Evolutionary conservation across 2,329 filamentous ascomycete genomes (phyloP).

Genomic region (Lecanicillium sp.): DNA sequence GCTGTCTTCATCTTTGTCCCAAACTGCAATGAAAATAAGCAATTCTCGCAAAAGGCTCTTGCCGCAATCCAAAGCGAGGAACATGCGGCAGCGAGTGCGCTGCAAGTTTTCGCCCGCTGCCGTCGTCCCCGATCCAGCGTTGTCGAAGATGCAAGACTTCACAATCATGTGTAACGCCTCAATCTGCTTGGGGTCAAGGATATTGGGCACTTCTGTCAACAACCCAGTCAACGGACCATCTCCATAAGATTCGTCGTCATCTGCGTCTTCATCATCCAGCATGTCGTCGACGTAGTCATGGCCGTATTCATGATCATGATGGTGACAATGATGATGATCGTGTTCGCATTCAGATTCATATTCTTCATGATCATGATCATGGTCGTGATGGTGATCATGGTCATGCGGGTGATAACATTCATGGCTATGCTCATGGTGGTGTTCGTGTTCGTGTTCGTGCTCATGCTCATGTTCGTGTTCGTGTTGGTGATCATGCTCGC

Average conservation of each 20-base stretch:
- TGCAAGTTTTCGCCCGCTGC: slow-evolving; percentile 74
- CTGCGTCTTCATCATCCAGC: slow-evolving; percentile 61
- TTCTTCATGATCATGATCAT: slow-evolving; percentile 22
- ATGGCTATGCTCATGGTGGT: slow-evolving; percentile 18
- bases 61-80: slow-evolving; percentile 84
- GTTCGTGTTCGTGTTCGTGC: slow-evolving; percentile 13
- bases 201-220: slow-evolving; percentile 88
- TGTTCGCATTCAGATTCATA: slow-evolving; percentile 26
- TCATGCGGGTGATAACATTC: slow-evolving; percentile 24
- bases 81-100: slow-evolving; percentile 81
- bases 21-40: slow-evolving; percentile 92
- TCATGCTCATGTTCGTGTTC: slow-evolving; percentile 18
- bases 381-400: slow-evolving; percentile 26
- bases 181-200: slow-evolving; percentile 89
- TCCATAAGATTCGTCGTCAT: slow-evolving; percentile 73
- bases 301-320: slow-evolving; percentile 31
- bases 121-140: slow-evolving; percentile 63
- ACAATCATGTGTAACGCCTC: slow-evolving; percentile 96
- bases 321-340: slow-evolving; percentile 21
- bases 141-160: slow-evolving; percentile 87
- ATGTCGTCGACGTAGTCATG: slow-evolving; percentile 48
- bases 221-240: slow-evolving; percentile 77
- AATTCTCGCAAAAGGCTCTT: slow-evolving; percentile 85
- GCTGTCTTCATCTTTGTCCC: slow-evolving; percentile 90
- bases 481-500: slow-evolving; percentile 35